These are phyloP conservation scores for Naganishia kalamii DNA, from an alignment of 768 basidiomycete species.

Conservation along the genomic window DNA sequence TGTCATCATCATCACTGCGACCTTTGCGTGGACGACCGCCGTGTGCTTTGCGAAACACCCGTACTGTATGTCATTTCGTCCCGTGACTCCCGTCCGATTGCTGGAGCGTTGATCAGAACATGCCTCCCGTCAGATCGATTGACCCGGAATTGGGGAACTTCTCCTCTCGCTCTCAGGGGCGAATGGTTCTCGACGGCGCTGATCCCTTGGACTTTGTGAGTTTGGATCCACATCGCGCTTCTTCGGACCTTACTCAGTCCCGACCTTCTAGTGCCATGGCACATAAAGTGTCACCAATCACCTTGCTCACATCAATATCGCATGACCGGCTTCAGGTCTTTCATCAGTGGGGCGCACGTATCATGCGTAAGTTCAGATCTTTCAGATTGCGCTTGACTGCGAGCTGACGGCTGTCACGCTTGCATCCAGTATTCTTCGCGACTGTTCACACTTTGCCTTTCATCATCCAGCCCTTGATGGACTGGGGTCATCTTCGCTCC, in stretches of 20 bases:
- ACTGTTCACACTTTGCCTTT: constrained; percentile 13
- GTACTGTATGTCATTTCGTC: neutral
- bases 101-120: neutral
- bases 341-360: constrained; percentile 17
- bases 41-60: constrained; percentile 16
- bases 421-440: constrained; percentile 18
- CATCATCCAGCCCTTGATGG: neutral
- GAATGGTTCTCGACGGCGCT: constrained; percentile 19
- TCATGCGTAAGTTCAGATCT: constrained; percentile 6
- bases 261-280: neutral
- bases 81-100: too few species aligned
- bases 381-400: too few species aligned
- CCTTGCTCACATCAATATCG: constrained; percentile 6
- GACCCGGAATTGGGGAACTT: constrained; percentile 13
- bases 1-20: neutral
- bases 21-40: neutral
- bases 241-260: neutral
- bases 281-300: constrained; percentile 13
- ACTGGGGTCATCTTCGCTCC: constrained; percentile 5
- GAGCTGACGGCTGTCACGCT: too few species aligned
- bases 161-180: constrained; percentile 2
- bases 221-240: neutral
- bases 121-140: neutral
- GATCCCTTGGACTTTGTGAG: constrained; percentile 18
- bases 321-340: constrained; percentile 14